Percentiles rank a stretch among this genome's conserved stretches.
These are phyloP conservation scores for Ascocoryne sarcoides DNA, from an alignment of 2,329 filamentous ascomycete species.

Conservation along the genomic window DNA sequence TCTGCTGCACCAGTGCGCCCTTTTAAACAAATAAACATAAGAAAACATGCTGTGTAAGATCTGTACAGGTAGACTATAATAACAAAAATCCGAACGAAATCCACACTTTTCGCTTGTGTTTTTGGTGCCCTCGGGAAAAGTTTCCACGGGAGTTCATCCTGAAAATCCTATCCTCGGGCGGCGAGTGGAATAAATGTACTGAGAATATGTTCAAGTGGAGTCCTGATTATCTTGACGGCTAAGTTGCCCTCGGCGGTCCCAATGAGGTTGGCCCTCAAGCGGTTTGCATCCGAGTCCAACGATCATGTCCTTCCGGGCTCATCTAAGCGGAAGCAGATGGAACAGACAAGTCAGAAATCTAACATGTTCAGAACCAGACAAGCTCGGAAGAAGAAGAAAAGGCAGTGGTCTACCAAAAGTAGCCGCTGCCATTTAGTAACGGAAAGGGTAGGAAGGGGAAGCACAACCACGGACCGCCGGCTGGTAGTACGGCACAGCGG, in stretches of 20 bases:
- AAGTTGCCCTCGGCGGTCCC: neutral
- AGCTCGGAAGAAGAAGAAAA: neutral
- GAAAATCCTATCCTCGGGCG: neutral
- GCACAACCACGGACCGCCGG: neutral
- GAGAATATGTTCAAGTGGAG: neutral
- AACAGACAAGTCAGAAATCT: neutral
- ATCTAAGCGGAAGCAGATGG: slow-evolving; percentile 5
- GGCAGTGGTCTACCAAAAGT: neutral
- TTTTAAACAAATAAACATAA: neutral
- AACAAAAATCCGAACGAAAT: neutral
- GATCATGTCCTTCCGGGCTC: neutral
- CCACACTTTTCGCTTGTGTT: neutral
- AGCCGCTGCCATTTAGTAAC: neutral
- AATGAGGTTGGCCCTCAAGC: neutral
- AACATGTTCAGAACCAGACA: neutral
- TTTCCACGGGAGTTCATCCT: neutral
- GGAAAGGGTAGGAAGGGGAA: neutral
- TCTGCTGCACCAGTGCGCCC: neutral
- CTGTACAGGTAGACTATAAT: neutral
- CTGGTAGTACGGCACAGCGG: neutral
- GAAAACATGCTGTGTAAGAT: neutral
- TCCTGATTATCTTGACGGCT: neutral
- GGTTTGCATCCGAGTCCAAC: neutral
- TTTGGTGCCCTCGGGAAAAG: neutral
- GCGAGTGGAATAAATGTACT: neutral